Conservation (phyloP, 1,284 basidiomycete genomes). For the Irpex sp. region DNA sequence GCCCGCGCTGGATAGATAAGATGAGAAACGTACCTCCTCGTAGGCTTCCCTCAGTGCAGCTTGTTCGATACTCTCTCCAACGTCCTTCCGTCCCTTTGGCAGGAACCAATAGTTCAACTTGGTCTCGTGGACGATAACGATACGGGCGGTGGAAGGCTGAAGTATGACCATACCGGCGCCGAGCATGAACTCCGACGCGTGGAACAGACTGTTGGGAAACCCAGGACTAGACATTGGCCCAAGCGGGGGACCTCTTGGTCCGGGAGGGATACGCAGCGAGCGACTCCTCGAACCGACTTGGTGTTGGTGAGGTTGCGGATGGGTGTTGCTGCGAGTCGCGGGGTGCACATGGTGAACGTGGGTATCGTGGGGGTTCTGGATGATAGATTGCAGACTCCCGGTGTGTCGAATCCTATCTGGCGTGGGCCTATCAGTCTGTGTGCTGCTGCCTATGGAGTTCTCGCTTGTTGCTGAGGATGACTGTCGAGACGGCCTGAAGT, state of each 20-base stretch:
- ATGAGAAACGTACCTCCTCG: slow-evolving; percentile 48
- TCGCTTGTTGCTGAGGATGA: background rate
- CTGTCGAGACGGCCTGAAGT: background rate
- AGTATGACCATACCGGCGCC: slow-evolving; percentile 62
- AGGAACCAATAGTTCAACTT: slow-evolving; percentile 44
- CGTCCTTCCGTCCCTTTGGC: slow-evolving; percentile 60
- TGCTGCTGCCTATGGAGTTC: background rate
- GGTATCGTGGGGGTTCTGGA: background rate
- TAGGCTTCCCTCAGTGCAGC: slow-evolving; percentile 59
- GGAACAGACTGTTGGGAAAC: slow-evolving; percentile 41
- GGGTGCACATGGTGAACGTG: background rate
- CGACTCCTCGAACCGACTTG: background rate
- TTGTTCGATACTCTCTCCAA: slow-evolving; percentile 55
- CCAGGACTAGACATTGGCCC: slow-evolving; percentile 19
- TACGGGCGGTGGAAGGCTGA: slow-evolving; percentile 38
- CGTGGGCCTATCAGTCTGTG: background rate
- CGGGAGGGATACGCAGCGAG: background rate
- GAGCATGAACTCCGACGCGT: slow-evolving; percentile 47
- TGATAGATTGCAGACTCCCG: background rate
- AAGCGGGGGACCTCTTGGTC: background rate
- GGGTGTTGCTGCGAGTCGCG: background rate
- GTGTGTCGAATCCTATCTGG: background rate
- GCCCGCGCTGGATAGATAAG: background rate
- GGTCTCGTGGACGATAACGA: slow-evolving; percentile 43
- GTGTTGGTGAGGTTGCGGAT: background rate